Conservation (phyloP, 192 early-diverging fungal species). For the Jimgerdemannia lactiflua region DNA sequence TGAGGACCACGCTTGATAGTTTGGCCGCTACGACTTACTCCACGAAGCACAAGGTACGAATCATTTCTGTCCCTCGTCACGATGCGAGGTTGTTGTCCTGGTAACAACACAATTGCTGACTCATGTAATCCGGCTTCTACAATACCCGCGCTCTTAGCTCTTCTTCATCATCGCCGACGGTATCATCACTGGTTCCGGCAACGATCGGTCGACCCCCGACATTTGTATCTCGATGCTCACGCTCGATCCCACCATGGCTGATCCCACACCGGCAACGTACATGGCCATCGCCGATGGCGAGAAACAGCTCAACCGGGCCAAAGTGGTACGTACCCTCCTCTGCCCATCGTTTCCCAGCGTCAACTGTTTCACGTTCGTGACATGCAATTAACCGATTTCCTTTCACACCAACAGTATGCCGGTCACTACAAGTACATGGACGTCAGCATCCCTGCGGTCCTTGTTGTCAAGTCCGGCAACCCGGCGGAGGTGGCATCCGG, state of each 20-base stretch:
- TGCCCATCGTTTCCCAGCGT: not conserved
- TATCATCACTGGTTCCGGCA: slow-evolving; percentile 79
- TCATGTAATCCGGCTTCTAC: slow-evolving; percentile 31
- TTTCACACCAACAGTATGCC: slow-evolving; percentile 40
- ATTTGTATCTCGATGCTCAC: slow-evolving; percentile 80
- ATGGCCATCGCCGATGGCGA: slow-evolving; percentile 77
- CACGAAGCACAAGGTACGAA: slow-evolving; percentile 72
- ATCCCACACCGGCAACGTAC: slow-evolving; percentile 78
- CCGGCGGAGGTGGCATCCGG: slow-evolving; percentile 56
- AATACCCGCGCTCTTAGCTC: slow-evolving; percentile 86
- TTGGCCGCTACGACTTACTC: slow-evolving; percentile 81
- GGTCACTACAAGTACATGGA: slow-evolving; percentile 68
- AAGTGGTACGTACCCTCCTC: slow-evolving; percentile 49
- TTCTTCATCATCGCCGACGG: slow-evolving; percentile 91
- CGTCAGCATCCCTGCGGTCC: slow-evolving; percentile 58
- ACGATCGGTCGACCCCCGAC: slow-evolving; percentile 73
- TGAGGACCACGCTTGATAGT: slow-evolving; percentile 82
- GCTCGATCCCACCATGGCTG: slow-evolving; percentile 53
- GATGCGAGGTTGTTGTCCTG: not conserved
- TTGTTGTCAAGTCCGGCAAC: slow-evolving; percentile 75
- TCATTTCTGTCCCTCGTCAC: not conserved
- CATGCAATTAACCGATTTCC: slow-evolving; percentile 3
- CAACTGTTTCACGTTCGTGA: no score
- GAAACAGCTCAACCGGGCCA: slow-evolving; percentile 83
- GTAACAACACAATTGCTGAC: not conserved